Evolutionary conservation across 2,329 filamentous ascomycete genomes (phyloP).

Genomic region (Xylariaceae sp.): DNA sequence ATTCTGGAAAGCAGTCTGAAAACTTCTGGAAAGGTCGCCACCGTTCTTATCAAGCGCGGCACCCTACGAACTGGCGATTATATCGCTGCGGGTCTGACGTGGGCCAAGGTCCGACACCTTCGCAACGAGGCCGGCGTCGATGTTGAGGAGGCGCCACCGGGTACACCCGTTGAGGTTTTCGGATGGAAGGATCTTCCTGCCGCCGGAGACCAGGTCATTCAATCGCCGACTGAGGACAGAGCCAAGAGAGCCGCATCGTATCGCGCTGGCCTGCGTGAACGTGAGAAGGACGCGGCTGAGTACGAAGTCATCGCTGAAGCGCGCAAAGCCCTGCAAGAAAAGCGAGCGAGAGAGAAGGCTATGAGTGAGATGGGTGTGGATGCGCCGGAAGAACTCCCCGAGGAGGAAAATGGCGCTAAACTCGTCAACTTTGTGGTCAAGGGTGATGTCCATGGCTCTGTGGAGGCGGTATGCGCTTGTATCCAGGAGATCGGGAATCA

Average conservation of each 20-base stretch:
- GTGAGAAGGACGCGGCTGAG: conserved; percentile 69
- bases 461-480: conserved; percentile 79
- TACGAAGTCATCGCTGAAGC: conserved; percentile 69
- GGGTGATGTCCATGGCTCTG: conserved; percentile 88
- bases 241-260: conserved; percentile 75
- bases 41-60: conserved; percentile 80
- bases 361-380: conserved; percentile 1
- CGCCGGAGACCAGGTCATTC: conserved; percentile 81
- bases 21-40: conserved; percentile 76
- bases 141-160: conserved; percentile 71
- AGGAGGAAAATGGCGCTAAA: conserved; percentile 41
- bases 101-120: conserved; percentile 78
- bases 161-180: conserved; percentile 84
- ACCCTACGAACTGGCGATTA: conserved; percentile 76
- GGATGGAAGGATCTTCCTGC: conserved; percentile 83
- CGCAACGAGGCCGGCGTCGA: conserved; percentile 77
- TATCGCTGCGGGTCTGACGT: conserved; percentile 82
- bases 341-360: conserved; percentile 52
- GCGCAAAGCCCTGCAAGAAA: conserved; percentile 52
- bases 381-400: conserved; percentile 29
- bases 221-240: conserved; percentile 71
- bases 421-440: conserved; percentile 81
- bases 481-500: conserved; percentile 76
- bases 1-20: conserved; percentile 89
- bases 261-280: conserved; percentile 65